These are phyloP conservation scores for Naganishia antarctica DNA, from an alignment of 768 basidiomycete species.

Conservation along the genomic window DNA sequence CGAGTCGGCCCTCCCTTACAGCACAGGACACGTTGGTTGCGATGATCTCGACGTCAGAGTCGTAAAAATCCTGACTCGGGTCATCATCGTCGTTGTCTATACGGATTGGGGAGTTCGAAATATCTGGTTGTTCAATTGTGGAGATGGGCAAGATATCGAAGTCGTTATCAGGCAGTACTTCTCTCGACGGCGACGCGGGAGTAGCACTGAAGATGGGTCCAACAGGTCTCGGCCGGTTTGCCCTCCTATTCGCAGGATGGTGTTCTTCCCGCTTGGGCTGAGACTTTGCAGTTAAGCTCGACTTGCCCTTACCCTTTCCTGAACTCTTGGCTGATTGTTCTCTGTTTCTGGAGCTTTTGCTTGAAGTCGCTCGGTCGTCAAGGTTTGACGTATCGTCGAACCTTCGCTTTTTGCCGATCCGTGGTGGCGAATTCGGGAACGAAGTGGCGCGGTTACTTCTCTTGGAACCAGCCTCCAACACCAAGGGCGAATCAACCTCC, in stretches of 20 bases:
- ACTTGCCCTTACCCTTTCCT: too few species aligned
- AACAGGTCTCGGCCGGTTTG: background rate
- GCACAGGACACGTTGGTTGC: slow-evolving; percentile 14
- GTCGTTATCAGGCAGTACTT: background rate
- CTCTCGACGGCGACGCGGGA: slow-evolving; percentile 2
- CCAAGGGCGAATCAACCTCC: background rate
- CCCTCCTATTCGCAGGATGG: background rate
- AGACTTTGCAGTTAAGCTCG: too few species aligned
- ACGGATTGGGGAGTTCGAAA: background rate
- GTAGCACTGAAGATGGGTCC: slow-evolving; percentile 8
- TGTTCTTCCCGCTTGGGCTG: background rate
- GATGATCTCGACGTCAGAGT: slow-evolving; percentile 6
- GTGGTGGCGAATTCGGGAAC: background rate
- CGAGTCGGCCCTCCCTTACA: slow-evolving; percentile 3
- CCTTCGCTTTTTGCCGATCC: background rate
- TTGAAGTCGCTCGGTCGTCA: background rate
- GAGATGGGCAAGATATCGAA: slow-evolving; percentile 14
- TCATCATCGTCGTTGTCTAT: background rate
- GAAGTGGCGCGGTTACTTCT: background rate
- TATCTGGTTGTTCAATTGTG: background rate
- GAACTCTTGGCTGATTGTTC: too few species aligned
- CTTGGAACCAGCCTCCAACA: slow-evolving; percentile 8
- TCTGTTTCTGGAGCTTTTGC: too few species aligned
- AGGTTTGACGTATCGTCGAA: background rate
- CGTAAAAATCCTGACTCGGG: background rate